Evolutionary conservation across 495 filamentous ascomycete species (phyloP).

Genomic region (Hypomontagnella monticulosa): DNA sequence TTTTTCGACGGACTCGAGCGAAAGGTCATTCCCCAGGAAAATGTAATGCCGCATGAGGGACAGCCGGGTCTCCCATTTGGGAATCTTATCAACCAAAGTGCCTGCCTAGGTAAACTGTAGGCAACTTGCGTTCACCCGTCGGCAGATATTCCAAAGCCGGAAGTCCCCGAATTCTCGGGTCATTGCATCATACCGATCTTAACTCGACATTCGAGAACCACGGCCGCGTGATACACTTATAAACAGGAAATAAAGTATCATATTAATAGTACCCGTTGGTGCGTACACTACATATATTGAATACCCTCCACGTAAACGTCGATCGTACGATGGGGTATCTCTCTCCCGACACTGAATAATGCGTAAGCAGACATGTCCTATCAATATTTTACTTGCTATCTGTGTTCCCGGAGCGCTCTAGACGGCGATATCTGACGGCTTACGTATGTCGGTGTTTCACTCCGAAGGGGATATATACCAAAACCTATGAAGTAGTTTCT

Average conservation of each 20-base stretch:
- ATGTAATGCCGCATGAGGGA: not conserved
- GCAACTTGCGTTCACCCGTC: constrained; percentile 2
- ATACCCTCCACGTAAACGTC: too few relatives aligned
- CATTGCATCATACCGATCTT: not conserved
- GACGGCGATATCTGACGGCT: not conserved
- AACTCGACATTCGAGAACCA: not conserved
- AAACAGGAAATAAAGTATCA: too few relatives aligned
- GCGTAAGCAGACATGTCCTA: too few relatives aligned
- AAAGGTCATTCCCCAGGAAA: not conserved
- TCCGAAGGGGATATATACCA: not conserved
- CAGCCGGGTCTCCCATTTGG: too few relatives aligned
- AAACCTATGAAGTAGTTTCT: not conserved
- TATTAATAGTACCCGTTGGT: too few relatives aligned
- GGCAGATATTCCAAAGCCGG: constrained; percentile 2
- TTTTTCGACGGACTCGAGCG: not conserved
- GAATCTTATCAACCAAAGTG: too few relatives aligned
- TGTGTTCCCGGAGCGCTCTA: not conserved
- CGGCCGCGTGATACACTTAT: too few relatives aligned
- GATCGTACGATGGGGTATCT: constrained; percentile 12
- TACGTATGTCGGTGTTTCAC: not conserved
- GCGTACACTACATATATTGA: too few relatives aligned
- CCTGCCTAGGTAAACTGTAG: not conserved
- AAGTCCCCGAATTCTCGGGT: not conserved
- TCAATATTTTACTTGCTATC: too few relatives aligned
- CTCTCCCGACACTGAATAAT: too few relatives aligned